Percentiles rank a stretch among this genome's conserved stretches.
phyloP scores from a whole-genome alignment of 2,329 filamentous ascomycete genomes.

The Leptographium galeiforme region DNA sequence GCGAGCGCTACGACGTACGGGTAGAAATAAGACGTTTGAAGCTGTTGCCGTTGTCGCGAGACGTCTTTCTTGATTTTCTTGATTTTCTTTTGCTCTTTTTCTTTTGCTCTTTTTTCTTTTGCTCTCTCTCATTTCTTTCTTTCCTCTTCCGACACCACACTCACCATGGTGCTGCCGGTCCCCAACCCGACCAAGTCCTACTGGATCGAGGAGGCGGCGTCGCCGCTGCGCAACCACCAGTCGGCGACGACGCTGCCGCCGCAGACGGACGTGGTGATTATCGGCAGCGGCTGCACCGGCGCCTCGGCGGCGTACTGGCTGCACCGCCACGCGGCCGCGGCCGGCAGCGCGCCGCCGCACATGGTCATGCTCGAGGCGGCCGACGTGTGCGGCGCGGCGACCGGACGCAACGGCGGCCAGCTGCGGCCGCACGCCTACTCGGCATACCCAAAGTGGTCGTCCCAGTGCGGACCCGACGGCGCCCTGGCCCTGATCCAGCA shows the following conservation, averaged over 20 bases:
- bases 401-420: constrained; percentile 34
- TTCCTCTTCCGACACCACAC: no score
- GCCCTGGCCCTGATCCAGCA: constrained; percentile 1
- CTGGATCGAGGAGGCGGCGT: constrained; percentile 43
- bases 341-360: constrained; percentile 10
- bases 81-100: no score
- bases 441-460: background rate
- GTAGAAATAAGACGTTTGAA: no score
- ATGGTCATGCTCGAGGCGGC: constrained; percentile 52
- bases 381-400: constrained; percentile 52
- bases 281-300: constrained; percentile 52
- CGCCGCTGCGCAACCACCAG: constrained; percentile 33
- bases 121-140: no score
- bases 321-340: background rate
- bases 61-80: no score
- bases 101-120: no score
- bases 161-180: constrained; percentile 1
- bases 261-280: constrained; percentile 43
- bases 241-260: constrained; percentile 35
- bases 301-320: constrained; percentile 36
- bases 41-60: no score
- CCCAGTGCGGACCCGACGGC: background rate
- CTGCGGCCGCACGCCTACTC: constrained; percentile 3
- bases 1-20: no score
- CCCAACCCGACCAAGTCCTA: constrained; percentile 41